A percentile compares a stretch with the other conserved stretches of the same genome.
These are phyloP conservation scores for Lagenaria siceraria DNA, from an alignment of 306 rosid species.

Conservation along the genomic window DNA sequence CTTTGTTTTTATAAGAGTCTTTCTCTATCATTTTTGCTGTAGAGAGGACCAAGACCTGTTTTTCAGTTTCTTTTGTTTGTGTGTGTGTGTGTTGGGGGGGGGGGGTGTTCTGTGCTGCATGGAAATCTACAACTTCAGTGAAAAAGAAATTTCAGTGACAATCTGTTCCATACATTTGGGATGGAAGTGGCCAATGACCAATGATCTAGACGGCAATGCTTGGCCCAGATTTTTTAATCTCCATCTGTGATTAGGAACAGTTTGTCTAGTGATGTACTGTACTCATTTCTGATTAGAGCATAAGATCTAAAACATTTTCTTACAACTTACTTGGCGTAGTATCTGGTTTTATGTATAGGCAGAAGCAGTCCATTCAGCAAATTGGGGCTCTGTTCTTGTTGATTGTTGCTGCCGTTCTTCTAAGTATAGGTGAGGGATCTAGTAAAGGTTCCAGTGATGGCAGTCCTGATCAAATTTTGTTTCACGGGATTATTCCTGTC, in stretches of 20 bases:
- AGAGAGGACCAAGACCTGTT: background rate
- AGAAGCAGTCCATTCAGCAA: constrained; percentile 87
- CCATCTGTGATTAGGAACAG: background rate
- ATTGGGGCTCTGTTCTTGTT: constrained; percentile 82
- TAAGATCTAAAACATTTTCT: background rate
- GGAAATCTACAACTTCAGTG: background rate
- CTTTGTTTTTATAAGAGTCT: background rate
- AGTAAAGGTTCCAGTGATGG: constrained; percentile 40
- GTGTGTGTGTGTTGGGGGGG: too few species aligned
- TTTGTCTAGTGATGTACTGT: background rate
- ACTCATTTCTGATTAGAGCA: background rate
- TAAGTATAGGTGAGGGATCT: constrained; percentile 92
- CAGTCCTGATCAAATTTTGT: constrained; percentile 58
- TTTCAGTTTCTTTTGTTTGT: background rate
- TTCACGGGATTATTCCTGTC: constrained; percentile 83
- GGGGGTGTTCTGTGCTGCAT: background rate
- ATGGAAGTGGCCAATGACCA: background rate
- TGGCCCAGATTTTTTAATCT: background rate
- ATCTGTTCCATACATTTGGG: background rate
- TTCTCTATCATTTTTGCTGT: background rate
- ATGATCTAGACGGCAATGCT: background rate
- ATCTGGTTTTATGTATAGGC: constrained; percentile 34
- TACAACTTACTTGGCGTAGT: background rate
- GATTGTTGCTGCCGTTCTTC: constrained; percentile 78
- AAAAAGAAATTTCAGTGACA: background rate